Conservation (phyloP, 495 filamentous ascomycete genomes). For the Penicillium canariense region DNA sequence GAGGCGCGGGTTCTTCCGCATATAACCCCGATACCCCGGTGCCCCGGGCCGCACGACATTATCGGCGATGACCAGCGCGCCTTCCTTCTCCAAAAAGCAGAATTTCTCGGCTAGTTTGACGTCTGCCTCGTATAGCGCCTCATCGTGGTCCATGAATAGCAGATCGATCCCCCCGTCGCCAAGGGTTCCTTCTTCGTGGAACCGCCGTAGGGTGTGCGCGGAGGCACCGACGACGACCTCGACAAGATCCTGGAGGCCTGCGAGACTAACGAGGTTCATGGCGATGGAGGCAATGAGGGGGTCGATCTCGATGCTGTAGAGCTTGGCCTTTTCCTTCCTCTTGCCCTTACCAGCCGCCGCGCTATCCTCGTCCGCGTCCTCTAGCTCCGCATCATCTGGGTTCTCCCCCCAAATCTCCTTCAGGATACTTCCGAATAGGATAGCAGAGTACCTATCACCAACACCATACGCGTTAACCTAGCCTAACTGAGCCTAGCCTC, state of each 20-base stretch:
- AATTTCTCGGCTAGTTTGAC: slow-evolving; percentile 14
- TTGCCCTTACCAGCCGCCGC: too few relatives aligned
- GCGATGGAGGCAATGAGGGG: slow-evolving; percentile 66
- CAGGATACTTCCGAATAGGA: too few relatives aligned
- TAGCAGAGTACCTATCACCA: too few relatives aligned
- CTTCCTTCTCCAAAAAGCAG: background rate
- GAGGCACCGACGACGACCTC: slow-evolving; percentile 60
- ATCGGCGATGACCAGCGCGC: slow-evolving; percentile 19
- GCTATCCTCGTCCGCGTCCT: too few relatives aligned
- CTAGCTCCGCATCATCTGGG: too few relatives aligned
- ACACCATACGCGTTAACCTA: too few relatives aligned
- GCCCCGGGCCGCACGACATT: slow-evolving; percentile 21
- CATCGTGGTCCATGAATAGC: slow-evolving; percentile 20
- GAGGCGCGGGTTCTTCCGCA: slow-evolving; percentile 11
- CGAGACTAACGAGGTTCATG: slow-evolving; percentile 57
- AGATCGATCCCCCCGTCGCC: slow-evolving; percentile 10
- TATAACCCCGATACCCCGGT: slow-evolving; percentile 18
- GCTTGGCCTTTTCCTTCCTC: too few relatives aligned
- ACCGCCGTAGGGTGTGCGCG: slow-evolving; percentile 5
- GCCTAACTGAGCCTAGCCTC: too few relatives aligned
- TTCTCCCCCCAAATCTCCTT: too few relatives aligned
- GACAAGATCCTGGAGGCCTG: slow-evolving; percentile 64
- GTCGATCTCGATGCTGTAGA: slow-evolving; percentile 63
- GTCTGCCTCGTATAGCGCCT: slow-evolving; percentile 16
- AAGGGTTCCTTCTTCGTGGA: slow-evolving; percentile 1